Percentiles rank a stretch among this genome's conserved stretches.
These are phyloP conservation scores for Nicotiana attenuata DNA, from an alignment of 257 asterid genomes.

Conservation along the genomic window DNA sequence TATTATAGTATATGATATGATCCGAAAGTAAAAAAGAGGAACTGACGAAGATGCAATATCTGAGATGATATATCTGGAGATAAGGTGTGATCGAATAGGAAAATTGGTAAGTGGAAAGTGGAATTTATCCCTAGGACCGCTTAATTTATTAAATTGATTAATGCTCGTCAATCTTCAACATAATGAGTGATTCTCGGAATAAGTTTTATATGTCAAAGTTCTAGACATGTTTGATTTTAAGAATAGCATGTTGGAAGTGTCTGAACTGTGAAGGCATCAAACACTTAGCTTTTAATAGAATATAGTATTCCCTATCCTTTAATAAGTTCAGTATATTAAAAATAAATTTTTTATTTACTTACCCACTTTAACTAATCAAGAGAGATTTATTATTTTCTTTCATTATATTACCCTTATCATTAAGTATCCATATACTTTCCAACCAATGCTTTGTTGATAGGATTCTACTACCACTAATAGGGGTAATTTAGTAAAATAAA, in stretches of 20 bases:
- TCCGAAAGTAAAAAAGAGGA: neutral
- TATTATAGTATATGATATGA: neutral
- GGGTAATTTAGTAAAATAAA: too few relatives aligned
- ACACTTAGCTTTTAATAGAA: neutral
- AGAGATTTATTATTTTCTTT: too few relatives aligned
- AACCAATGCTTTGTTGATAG: too few relatives aligned
- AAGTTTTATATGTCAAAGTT: neutral
- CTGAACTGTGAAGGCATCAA: neutral
- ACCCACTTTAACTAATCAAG: too few relatives aligned
- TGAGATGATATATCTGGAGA: neutral
- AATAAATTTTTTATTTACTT: too few relatives aligned
- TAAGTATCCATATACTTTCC: too few relatives aligned
- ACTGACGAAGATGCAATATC: neutral
- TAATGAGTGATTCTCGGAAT: neutral
- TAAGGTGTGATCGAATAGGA: neutral
- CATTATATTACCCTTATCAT: too few relatives aligned
- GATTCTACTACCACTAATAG: too few relatives aligned
- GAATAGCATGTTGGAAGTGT: neutral
- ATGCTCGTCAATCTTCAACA: neutral
- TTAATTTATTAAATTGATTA: neutral
- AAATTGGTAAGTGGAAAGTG: neutral
- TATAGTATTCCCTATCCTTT: neutral
- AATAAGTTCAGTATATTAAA: too few relatives aligned
- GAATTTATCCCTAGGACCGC: slow-evolving; percentile 8
- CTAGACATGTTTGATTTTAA: neutral